Base-by-base conservation (phyloP, 805 yeast genomes). In the Candida chilensis region DNA sequence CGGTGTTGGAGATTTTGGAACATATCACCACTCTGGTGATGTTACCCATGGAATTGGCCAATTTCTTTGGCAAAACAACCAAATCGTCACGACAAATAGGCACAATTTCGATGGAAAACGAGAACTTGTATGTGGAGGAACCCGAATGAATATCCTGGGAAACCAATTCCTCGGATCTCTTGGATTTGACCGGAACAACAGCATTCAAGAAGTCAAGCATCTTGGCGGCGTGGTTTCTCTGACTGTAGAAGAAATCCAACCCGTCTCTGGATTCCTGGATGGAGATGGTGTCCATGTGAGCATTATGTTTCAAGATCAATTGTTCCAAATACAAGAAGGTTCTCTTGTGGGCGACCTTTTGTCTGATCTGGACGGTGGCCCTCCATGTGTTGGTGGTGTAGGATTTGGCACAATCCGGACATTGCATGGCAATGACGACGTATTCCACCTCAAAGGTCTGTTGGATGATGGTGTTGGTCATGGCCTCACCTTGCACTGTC, bases 361-460 rank as follows among this genome's bases (percentile, higher is more conserved):
- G 99, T 63, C 99, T 80, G 45, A 94, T 82, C 64, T 92, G 99
- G 21, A 94, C 95, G 17, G 90, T 76, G 19, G 99, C 96, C 57
- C 92, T 81, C 98, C 98, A 92, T 4, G 97, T 94, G 57, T 92
- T 86, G 17, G 94, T 82, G 19, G 99, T 92, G 49, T 81, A 92
- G 1, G 96, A 82, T 56, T 86, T 88, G 32, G 97, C 98, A 75
- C 99, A 92, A 60, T 90, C 97, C 3, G 96, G 80, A 67, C 99
- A 92, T 66, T 92, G 98, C 83, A 83, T 84, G 13, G 97, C 94
- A 37, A 83, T 67, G 32, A 90, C 98, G 12, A 84, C 75, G 51
- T 81, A 92, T 49, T 90, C 97, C 10, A 88, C 96, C 56, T 85
- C 96, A 51, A 90, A 87, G 16, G 82, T 73, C 60, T 92, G 98